phyloP scores from a whole-genome alignment of 2,329 filamentous ascomycete species.

The Penicillium corylophilum region DNA sequence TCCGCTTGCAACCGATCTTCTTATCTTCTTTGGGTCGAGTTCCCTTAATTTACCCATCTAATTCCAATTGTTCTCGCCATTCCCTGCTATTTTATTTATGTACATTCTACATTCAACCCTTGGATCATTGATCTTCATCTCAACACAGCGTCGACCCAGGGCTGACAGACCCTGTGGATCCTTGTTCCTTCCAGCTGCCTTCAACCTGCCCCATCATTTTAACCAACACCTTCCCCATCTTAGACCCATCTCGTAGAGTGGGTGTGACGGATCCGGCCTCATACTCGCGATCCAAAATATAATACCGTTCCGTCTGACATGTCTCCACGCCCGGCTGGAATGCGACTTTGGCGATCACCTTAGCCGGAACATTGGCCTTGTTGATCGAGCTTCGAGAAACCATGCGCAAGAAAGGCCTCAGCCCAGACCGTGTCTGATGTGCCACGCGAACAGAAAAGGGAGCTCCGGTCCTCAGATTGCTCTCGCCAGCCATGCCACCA shows the following conservation, averaged over 20 bases:
- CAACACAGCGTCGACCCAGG: constrained; percentile 21
- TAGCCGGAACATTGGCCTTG: constrained; percentile 35
- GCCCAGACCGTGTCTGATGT: constrained; percentile 33
- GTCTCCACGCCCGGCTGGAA: constrained; percentile 32
- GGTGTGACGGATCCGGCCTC: constrained; percentile 38
- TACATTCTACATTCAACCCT: not conserved
- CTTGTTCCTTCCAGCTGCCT: constrained; percentile 27
- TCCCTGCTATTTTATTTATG: not conserved
- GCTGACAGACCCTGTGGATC: constrained; percentile 28
- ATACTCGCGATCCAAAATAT: constrained; percentile 35
- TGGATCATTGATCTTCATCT: not conserved
- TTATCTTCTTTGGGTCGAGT: not conserved
- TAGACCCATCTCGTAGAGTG: constrained; percentile 26
- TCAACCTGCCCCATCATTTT: constrained; percentile 33
- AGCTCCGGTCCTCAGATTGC: constrained; percentile 22
- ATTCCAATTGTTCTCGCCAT: not conserved
- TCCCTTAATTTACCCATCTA: not conserved
- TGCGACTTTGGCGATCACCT: constrained; percentile 35
- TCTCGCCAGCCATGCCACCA: constrained; percentile 29
- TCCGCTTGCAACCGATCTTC: constrained; percentile 21
- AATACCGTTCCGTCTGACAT: constrained; percentile 33
- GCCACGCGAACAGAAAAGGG: constrained; percentile 32
- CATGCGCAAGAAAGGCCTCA: constrained; percentile 34
- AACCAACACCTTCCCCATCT: constrained; percentile 30
- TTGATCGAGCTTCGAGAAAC: constrained; percentile 39